Percentiles rank a stretch among this genome's conserved stretches.
Conservation (phyloP, 2,329 filamentous ascomycete species). For the Biscogniauxia marginata region DNA sequence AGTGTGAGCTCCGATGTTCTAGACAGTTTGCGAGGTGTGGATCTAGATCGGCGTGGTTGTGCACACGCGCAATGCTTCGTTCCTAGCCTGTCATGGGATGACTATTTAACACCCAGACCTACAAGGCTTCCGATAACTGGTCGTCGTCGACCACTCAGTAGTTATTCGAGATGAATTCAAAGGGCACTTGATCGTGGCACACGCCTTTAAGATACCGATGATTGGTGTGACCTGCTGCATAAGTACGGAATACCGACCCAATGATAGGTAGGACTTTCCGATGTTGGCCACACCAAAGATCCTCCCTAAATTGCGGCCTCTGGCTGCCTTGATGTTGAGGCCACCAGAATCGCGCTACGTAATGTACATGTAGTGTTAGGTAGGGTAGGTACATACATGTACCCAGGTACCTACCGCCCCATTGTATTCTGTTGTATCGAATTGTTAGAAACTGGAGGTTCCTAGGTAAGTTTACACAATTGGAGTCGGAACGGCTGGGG, state of each 20-base stretch:
- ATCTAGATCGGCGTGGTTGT: neutral
- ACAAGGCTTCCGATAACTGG: neutral
- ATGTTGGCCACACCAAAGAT: neutral
- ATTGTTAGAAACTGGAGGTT: too few species aligned
- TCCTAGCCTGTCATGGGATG: neutral
- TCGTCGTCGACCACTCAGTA: too few species aligned
- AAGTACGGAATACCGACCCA: neutral
- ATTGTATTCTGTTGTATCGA: too few species aligned
- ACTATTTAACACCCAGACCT: neutral
- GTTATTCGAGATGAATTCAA: too few species aligned
- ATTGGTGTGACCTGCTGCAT: neutral
- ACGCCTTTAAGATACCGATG: neutral
- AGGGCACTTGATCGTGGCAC: neutral
- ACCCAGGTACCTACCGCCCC: too few species aligned
- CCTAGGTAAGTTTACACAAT: too few species aligned
- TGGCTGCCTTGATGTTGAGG: neutral
- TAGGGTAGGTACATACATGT: too few species aligned
- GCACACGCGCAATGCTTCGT: neutral
- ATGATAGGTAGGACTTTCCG: neutral
- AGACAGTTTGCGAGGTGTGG: neutral
- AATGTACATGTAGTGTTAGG: too few species aligned
- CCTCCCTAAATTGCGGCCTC: too few species aligned
- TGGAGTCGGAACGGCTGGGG: too few species aligned
- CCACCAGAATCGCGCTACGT: neutral
- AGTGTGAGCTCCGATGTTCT: neutral